A percentile compares a stretch with the other conserved stretches of the same genome.
phyloP scores from a whole-genome alignment of 108 stramenopile species.

The Schizochytrium sp. region DNA sequence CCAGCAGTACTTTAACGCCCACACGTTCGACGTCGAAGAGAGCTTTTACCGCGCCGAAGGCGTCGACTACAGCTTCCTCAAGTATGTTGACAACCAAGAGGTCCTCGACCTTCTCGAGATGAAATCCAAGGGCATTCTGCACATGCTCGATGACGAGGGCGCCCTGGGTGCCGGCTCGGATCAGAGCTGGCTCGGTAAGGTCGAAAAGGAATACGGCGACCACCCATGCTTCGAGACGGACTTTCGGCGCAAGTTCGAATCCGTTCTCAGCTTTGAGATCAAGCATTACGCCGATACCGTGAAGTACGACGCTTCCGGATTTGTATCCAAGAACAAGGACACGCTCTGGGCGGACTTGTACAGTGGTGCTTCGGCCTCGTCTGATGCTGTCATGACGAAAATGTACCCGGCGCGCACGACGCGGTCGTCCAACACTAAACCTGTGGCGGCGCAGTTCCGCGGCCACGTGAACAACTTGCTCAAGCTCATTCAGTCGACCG shows the following conservation, averaged over 20 bases:
- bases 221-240: not conserved
- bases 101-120: not conserved
- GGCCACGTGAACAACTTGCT: slow-evolving; percentile 62
- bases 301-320: slow-evolving; percentile 62
- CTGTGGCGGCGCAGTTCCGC: not conserved
- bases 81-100: not conserved
- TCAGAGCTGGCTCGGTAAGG: not conserved
- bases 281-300: slow-evolving; percentile 76
- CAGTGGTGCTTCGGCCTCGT: slow-evolving; percentile 29
- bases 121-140: not conserved
- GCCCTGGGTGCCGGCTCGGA: not conserved
- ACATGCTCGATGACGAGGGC: slow-evolving; percentile 16
- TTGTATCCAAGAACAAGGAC: slow-evolving; percentile 67
- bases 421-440: not conserved
- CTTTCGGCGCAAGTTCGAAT: not conserved
- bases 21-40: slow-evolving; percentile 25
- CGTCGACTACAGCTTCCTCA: not conserved
- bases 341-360: slow-evolving; percentile 55
- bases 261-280: slow-evolving; percentile 59
- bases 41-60: slow-evolving; percentile 13
- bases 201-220: not conserved
- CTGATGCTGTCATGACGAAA: not conserved
- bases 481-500: slow-evolving; percentile 53
- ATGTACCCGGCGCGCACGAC: not conserved
- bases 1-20: slow-evolving; percentile 40